These are phyloP conservation scores for Spinellus fusiger DNA, from an alignment of 192 early-diverging fungal genomes.

Conservation along the genomic window DNA sequence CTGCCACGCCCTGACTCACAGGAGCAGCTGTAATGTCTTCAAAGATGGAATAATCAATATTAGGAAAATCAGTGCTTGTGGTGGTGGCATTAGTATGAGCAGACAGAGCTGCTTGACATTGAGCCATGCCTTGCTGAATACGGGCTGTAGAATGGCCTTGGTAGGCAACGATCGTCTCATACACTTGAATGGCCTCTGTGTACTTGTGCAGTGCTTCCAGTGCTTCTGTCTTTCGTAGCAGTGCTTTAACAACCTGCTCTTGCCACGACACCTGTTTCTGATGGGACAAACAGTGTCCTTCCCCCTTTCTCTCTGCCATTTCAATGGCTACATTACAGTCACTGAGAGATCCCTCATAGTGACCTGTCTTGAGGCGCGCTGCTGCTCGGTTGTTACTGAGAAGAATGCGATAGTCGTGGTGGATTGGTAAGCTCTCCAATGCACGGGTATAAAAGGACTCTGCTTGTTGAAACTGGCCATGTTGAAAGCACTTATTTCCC, in stretches of 20 bases:
- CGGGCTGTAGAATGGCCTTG: constrained; percentile 24
- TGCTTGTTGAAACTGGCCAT: constrained; percentile 82
- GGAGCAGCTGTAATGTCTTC: constrained; percentile 1
- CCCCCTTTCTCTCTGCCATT: constrained; percentile 23
- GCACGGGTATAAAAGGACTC: constrained; percentile 64
- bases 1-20: constrained; percentile 50
- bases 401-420: constrained; percentile 58
- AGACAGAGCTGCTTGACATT: constrained; percentile 36
- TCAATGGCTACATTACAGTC: constrained; percentile 57
- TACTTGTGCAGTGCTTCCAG: constrained; percentile 79
- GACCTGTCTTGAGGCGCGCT: constrained; percentile 77
- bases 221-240: constrained; percentile 74
- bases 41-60: constrained; percentile 23
- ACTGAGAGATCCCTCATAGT: constrained; percentile 59
- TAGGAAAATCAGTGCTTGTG: constrained; percentile 4
- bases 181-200: constrained; percentile 58
- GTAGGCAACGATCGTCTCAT: constrained; percentile 35
- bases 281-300: constrained; percentile 13
- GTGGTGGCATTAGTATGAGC: not conserved
- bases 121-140: constrained; percentile 37
- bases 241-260: constrained; percentile 69
- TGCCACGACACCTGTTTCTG: constrained; percentile 2
- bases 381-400: constrained; percentile 87
- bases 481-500: constrained; percentile 83
- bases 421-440: constrained; percentile 51